Percentiles rank a stretch among this genome's conserved stretches.
Evolutionary conservation across 2,329 filamentous ascomycete species (phyloP).

Genomic region (Penicillium sp.): DNA sequence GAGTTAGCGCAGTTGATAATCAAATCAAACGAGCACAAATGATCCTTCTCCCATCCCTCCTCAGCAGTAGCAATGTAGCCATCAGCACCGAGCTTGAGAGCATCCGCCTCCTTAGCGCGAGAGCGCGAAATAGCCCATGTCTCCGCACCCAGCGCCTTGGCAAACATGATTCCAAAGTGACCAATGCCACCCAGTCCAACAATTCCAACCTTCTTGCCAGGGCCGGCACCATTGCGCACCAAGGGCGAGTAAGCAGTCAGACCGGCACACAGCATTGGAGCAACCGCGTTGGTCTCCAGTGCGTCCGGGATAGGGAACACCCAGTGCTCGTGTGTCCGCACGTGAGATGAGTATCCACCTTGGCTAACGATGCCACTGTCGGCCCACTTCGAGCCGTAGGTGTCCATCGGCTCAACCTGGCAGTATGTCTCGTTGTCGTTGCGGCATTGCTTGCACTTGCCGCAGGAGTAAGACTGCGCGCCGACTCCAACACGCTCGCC

Average conservation of each 20-base stretch:
- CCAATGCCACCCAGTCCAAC: conserved; percentile 62
- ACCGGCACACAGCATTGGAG: conserved; percentile 82
- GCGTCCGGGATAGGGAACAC: conserved; percentile 69
- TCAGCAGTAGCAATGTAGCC: conserved; percentile 59
- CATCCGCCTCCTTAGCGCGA: conserved; percentile 59
- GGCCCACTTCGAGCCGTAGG: conserved; percentile 53
- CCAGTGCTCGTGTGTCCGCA: conserved; percentile 74
- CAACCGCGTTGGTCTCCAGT: conserved; percentile 60
- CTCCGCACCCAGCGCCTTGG: conserved; percentile 64
- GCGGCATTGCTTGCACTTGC: conserved; percentile 63
- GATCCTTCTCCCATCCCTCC: conserved; percentile 57
- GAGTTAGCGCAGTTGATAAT: conserved; percentile 73
- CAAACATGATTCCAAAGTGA: conserved; percentile 68
- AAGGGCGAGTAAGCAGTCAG: conserved; percentile 77
- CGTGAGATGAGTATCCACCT: conserved; percentile 66
- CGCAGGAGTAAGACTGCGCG: conserved; percentile 64
- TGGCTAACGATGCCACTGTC: conserved; percentile 64
- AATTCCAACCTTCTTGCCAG: conserved; percentile 53
- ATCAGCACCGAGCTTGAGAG: conserved; percentile 58
- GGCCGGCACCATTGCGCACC: conserved; percentile 69
- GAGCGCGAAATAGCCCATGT: conserved; percentile 62
- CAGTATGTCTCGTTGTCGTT: conserved; percentile 69
- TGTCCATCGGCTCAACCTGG: conserved; percentile 50
- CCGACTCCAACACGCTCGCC: conserved; percentile 68
- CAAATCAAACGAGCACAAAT: conserved; percentile 59